Evolutionary conservation across 2,329 filamentous ascomycete genomes (phyloP), one percentile per base, ranked within the genome.

Genomic region (Cladosporium phlei): DNA sequence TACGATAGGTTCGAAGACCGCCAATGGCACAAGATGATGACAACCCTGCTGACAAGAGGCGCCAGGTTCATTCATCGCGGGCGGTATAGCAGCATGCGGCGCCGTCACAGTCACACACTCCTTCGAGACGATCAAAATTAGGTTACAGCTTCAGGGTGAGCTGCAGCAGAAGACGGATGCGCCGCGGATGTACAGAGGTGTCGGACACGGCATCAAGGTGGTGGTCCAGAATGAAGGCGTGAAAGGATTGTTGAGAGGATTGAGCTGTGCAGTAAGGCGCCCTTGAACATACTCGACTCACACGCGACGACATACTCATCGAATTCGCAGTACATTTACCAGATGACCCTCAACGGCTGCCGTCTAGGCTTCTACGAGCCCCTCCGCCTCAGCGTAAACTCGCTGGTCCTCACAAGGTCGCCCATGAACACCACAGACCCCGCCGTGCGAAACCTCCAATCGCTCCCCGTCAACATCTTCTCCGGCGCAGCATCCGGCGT

Each of bases 111-210:
- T 94, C 55, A 97, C 93, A 40, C 93, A 98, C 70, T 90, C 90
- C 48, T 97, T 97, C 72, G 93, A 98, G 72, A 97, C 91, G 10
- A 89, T 98, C 66, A 98, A 98, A 79, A 97, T 97, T 65, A 86
- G 88, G 61, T 82, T 98, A 79, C 93, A 98, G 73, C 70, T 98
- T 46, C 93, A 98, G 69, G 93, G 93, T 68, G 93, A 98, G 69
- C 79, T 98, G 46, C 88, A 96, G 64, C 76, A 83, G 48, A 95
- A 90, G 66, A 82, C 82, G 57, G 82, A 89, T 64, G 88, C 91
- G 49, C 85, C 86, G 55, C 86, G 88, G 61, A 78, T 94, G 71
- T 98, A 98, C 74, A 83, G 80, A 53, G 93, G 93, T 25, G 91
- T 94, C 22, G 71, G 96, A 55, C 93, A 98, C 66, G 93, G 90